These are phyloP conservation scores for Acanthamoeba quina DNA, from an alignment of 208 protist species.

Conservation along the genomic window DNA sequence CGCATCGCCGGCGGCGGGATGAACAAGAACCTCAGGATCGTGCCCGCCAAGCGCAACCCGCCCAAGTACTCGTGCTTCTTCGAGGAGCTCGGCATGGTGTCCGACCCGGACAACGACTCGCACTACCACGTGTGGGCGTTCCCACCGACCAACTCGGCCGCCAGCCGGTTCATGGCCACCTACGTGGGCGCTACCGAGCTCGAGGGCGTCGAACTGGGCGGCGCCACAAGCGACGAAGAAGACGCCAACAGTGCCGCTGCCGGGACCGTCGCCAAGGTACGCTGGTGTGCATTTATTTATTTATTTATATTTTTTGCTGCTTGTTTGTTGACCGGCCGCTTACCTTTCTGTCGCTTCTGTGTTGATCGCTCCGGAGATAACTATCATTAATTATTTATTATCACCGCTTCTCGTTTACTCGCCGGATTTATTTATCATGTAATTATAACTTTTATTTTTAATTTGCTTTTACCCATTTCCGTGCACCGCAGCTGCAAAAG, in stretches of 20 bases:
- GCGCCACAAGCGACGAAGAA: conserved; percentile 42
- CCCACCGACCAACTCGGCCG: background rate
- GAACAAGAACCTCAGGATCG: conserved; percentile 51
- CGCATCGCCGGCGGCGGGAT: conserved; percentile 23
- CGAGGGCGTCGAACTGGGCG: conserved; percentile 22
- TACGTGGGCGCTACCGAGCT: conserved; percentile 35
- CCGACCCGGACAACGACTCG: conserved; percentile 45
- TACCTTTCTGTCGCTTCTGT: background rate
- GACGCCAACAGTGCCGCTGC: background rate
- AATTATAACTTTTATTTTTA: background rate
- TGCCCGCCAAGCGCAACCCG: conserved; percentile 51
- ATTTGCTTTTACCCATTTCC: background rate
- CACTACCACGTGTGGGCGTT: conserved; percentile 68
- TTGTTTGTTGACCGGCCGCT: background rate
- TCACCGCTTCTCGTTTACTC: too few species aligned
- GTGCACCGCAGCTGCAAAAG: background rate
- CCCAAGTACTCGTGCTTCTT: conserved; percentile 60
- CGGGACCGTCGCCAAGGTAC: background rate
- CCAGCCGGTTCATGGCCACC: conserved; percentile 14
- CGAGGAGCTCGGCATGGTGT: conserved; percentile 55
- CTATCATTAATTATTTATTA: background rate
- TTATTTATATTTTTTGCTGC: background rate
- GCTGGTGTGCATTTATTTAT: background rate
- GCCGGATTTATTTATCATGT: too few species aligned
- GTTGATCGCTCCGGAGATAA: background rate